Evolutionary conservation across 768 basidiomycete species (phyloP).

Genomic region (Serendipita indica): DNA sequence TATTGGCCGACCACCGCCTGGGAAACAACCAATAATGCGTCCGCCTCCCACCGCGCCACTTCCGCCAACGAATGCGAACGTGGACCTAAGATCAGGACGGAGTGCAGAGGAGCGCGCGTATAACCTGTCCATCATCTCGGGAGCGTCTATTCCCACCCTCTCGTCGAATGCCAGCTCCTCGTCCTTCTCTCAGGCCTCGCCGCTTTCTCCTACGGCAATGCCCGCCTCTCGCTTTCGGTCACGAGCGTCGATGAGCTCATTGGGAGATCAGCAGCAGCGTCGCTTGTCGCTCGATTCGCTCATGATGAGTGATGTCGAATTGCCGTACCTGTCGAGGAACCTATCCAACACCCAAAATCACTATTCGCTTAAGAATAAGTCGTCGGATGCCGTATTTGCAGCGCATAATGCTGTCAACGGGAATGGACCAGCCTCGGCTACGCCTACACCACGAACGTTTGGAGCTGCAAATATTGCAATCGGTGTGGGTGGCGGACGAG

Average conservation of each 20-base stretch:
- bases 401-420: neutral
- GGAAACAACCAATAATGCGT: neutral
- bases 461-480: neutral
- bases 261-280: neutral
- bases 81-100: neutral
- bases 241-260: neutral
- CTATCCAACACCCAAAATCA: neutral
- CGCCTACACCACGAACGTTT: neutral
- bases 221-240: neutral
- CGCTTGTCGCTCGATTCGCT: conserved; percentile 1
- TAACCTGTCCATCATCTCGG: neutral
- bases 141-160: neutral
- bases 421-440: neutral
- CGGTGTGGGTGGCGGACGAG: neutral
- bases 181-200: neutral
- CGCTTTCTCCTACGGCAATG: neutral
- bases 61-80: neutral
- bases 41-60: neutral
- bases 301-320: neutral
- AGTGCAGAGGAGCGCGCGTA: no score
- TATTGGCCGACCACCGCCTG: neutral
- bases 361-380: conserved; percentile 6
- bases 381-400: neutral
- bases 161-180: conserved; percentile 1
- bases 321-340: neutral